Base-by-base conservation (phyloP, 257 asterid species). In the Solanum tarijense region DNA sequence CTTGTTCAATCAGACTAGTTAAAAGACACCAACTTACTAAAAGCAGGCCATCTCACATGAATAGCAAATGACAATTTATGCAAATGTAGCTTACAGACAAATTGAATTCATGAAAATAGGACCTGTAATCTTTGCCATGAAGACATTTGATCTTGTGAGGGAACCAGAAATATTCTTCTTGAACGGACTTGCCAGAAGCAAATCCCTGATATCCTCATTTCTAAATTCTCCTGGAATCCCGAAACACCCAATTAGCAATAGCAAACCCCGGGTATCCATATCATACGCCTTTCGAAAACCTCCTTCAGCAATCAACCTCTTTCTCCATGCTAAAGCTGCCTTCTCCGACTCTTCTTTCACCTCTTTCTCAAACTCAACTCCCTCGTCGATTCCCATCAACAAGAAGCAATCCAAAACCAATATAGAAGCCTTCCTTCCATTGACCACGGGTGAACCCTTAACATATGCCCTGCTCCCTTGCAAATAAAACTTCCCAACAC, bases 191-290 rank as follows among this genome's bases (percentile, higher is more conserved):
- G 93, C 92, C 35, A 89, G 88, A 90, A 92, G 85, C 92, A 96
- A 92, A 91, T 93, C 97, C 91, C 92, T 90, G 39, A 94, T 74
- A 90, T 96, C 98, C 78, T 91, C 95, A 89, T 71, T 86, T 88
- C 79, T 91, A 86, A 96, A 94, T 81, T 23, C 16, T 41, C 43
- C n/a, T 21, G 97, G 96, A 32, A 94, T 78, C 82, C 98, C 98
- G 85, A 94, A 96, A 87, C 98, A 93, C 41, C 92, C 94, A 76
- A 93, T 87, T 43, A 96, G 92, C 91, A 95, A 69, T 87, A 96
- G 89, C 91, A 96, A 91, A 60, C 99, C 99, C 9, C 98, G 93
- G 5, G 98, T 94, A 91, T 96, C 99, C 31, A 92, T 92, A 91
- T 91, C 88, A 78, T 85, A 48, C 71, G 98, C 95, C 88, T 84